Evolutionary conservation across 805 yeast genomes (phyloP), one percentile per base, ranked within the genome.

Genomic region (Hanseniaspora lindneri): DNA sequence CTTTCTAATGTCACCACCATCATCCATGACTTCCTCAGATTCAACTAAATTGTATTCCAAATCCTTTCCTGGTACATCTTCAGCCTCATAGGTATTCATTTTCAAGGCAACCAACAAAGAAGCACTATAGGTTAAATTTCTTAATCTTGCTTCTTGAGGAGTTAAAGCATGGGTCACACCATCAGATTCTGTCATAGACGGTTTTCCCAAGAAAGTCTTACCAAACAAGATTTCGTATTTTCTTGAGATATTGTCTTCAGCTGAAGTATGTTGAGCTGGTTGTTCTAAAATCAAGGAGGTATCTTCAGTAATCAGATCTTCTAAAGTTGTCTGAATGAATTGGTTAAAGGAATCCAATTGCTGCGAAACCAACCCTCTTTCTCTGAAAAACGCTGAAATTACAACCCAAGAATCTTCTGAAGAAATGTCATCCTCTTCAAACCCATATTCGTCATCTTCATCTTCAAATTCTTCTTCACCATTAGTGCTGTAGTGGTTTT

Each of bases 391-490:
- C 16, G 97, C 77, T 25, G 96, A 83, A 56, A 92, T 92, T 54
- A 92, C 97, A 28, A 95, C 81, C 99, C 99, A 92, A 68, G 98
- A 92, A 72, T 92, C 98, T 70, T 92, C 98, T 25, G 96, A 84
- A 28, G 97, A 87, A 68, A 92, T 85, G 60, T 80, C 76, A 52
- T 74, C 75, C 46, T 67, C 72, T 53, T 76, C 84, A 54, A 79
- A 79, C 50, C 75, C 77, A 64, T 84, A 83, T 44, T 80, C 83
- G 64, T 82, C 88, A 39, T 70, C 73, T 25, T 62, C 63, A 41
- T 60, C 62, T 54, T 65, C 63, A 43, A 65, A 67, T 37, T 61
- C 60, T 37, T 61, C 60, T 49, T 43, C 44, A 17, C 25, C n/a
- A 20, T 32, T 27, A 29, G 39, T 33, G 6, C 13, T 37, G 41